phyloP scores from a whole-genome alignment of 345 rosid genomes.

The Hirschfeldia incana region DNA sequence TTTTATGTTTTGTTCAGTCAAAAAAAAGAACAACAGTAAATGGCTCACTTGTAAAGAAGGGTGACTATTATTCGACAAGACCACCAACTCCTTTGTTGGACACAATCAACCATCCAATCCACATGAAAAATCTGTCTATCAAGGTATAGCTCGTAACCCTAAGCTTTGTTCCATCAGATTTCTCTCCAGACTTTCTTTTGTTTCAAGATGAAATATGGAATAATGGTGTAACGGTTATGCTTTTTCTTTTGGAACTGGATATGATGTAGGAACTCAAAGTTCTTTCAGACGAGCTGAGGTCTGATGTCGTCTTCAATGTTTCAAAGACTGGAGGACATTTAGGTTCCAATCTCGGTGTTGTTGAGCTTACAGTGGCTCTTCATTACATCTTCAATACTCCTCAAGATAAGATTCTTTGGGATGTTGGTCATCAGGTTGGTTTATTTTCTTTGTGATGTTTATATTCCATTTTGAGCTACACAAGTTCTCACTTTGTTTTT shows the following conservation, averaged over 20 bases:
- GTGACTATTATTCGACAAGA: constrained; percentile 64
- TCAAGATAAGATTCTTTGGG: constrained; percentile 88
- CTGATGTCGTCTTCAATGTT: constrained; percentile 86
- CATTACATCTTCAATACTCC: constrained; percentile 91
- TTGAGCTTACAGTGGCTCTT: constrained; percentile 96
- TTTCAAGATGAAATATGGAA: neutral
- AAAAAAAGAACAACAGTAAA: constrained; percentile 52
- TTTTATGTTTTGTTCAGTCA: constrained; percentile 34
- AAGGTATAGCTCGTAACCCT: constrained; percentile 45
- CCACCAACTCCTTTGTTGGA: constrained; percentile 92
- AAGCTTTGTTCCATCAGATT: neutral
- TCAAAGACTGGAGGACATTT: constrained; percentile 95
- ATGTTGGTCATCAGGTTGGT: constrained; percentile 94
- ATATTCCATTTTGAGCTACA: neutral
- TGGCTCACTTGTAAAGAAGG: constrained; percentile 73
- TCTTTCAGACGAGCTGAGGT: constrained; percentile 79
- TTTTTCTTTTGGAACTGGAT: constrained; percentile 53
- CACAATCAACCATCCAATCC: constrained; percentile 87
- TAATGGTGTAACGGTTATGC: neutral
- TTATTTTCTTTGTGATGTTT: constrained; percentile 43
- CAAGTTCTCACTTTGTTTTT: neutral
- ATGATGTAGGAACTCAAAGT: constrained; percentile 70
- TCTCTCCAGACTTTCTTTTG: neutral
- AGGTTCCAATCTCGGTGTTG: constrained; percentile 97
- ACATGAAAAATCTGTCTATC: constrained; percentile 84